Base-by-base conservation (phyloP, 2,329 filamentous ascomycete genomes). In the Huntiella savannae region DNA sequence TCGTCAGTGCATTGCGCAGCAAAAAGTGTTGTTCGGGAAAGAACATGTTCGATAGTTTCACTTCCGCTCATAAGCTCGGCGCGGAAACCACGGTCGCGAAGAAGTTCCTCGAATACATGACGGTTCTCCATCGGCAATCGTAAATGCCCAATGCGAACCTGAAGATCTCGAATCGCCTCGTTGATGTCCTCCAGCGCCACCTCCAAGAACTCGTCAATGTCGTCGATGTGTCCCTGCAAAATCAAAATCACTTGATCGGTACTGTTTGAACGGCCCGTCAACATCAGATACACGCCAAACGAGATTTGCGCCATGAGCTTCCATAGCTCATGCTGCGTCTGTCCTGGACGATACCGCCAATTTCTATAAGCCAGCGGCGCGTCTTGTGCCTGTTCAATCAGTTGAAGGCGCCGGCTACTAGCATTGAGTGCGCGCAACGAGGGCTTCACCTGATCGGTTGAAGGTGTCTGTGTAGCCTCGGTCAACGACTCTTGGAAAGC, bases 221-320 rank as follows among this genome's bases (percentile, higher is more conserved):
- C 88, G 57, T 94, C 83, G 50, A 96, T 91, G 60, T 96, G 88
- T 11, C 75, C 77, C 57, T 95, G 85, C 47, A 96, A 68, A 45
- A 96, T 96, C 52, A 72, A 77, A 52, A 94, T 79, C 10, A 95
- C 88, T 58, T 93, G 83, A 33, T 77, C 70, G 53, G 93, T 82
- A 54, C 84, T 92, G 61, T 88, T 93, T 45, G 91, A 87, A 59
- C 92, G 75, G 50, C 79, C 77, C 55, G 87, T 79, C 47, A 92
- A 75, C 48, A 96, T 64, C 39, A 96, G 68, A 59, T 95, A 87
- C 34, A 96, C 79, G 15, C 91, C 88, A 60, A 96, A 96, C 1
- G 85, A 80, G 54, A 96, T 87, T 61, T 96, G 88, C 12, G 88
- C 79, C 57, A 92, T 74, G 42, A 95, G 73, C 63, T 95, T 95